Evolutionary conservation across 768 basidiomycete genomes (phyloP).

Genomic region (Tulasnella sp.): DNA sequence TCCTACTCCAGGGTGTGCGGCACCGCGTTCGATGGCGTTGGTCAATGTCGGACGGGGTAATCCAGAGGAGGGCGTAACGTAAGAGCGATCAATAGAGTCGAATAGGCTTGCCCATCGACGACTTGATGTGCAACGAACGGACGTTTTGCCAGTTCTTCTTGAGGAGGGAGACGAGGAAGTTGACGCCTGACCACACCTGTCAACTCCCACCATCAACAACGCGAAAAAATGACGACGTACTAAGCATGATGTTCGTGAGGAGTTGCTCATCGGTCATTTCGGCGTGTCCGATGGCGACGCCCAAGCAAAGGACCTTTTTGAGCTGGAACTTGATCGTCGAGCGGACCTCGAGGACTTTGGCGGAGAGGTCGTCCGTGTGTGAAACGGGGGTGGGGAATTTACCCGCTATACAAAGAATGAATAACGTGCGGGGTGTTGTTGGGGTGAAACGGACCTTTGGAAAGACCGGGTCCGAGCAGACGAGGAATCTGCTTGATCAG

Average conservation of each 20-base stretch:
- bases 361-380: conserved; percentile 75
- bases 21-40: conserved; percentile 8
- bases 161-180: conserved; percentile 97
- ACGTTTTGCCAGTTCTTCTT: conserved; percentile 99
- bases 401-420: conserved; percentile 47
- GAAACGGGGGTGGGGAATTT: conserved; percentile 98
- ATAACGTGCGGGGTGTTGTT: too few species aligned
- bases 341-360: conserved; percentile 89
- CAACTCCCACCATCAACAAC: not conserved
- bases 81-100: conserved; percentile 68
- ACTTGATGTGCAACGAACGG: conserved; percentile 97
- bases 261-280: conserved; percentile 98
- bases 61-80: too few species aligned
- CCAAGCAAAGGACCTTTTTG: conserved; percentile 97
- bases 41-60: too few species aligned
- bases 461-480: conserved; percentile 98
- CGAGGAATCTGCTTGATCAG: conserved; percentile 99
- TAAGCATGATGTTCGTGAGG: conserved; percentile 93
- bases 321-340: conserved; percentile 99
- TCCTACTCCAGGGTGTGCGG: conserved; percentile 6
- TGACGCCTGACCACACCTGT: conserved; percentile 50
- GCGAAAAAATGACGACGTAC: conserved; percentile 33
- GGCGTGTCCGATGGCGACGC: conserved; percentile 96
- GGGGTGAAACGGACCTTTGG: conserved; percentile 57
- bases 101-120: conserved; percentile 97